These are phyloP conservation scores for Harringtonia lauricola DNA, from an alignment of 2,329 filamentous ascomycete species.

Conservation along the genomic window DNA sequence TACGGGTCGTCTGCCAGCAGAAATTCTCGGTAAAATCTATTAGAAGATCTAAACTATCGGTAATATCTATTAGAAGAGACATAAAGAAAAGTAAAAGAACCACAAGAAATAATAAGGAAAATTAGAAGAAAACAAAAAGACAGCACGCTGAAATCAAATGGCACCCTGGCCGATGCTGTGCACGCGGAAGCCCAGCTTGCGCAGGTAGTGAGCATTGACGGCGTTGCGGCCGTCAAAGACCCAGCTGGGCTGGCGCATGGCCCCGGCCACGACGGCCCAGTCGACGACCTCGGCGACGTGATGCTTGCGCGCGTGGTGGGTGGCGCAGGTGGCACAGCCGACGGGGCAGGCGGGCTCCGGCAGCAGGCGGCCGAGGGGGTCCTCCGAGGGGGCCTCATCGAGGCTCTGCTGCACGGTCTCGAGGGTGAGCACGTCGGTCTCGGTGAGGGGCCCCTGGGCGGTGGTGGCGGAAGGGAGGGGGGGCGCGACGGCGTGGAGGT, in stretches of 20 bases:
- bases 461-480: neutral
- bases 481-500: neutral
- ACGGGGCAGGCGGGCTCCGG: neutral
- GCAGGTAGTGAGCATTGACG: neutral
- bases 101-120: neutral
- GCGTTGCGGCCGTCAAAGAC: constrained; percentile 4
- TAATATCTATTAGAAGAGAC: neutral
- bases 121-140: neutral
- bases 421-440: constrained; percentile 1
- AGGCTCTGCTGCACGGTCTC: neutral
- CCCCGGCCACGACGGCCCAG: neutral
- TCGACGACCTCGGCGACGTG: neutral
- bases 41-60: no score
- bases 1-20: no score
- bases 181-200: constrained; percentile 1
- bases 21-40: no score
- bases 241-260: constrained; percentile 3
- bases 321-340: neutral
- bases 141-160: no score
- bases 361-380: neutral
- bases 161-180: constrained; percentile 11
- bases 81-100: neutral
- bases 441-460: neutral
- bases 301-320: neutral
- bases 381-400: neutral